These are phyloP conservation scores for Sophora flavescens DNA, from an alignment of 306 rosid species.

Conservation along the genomic window DNA sequence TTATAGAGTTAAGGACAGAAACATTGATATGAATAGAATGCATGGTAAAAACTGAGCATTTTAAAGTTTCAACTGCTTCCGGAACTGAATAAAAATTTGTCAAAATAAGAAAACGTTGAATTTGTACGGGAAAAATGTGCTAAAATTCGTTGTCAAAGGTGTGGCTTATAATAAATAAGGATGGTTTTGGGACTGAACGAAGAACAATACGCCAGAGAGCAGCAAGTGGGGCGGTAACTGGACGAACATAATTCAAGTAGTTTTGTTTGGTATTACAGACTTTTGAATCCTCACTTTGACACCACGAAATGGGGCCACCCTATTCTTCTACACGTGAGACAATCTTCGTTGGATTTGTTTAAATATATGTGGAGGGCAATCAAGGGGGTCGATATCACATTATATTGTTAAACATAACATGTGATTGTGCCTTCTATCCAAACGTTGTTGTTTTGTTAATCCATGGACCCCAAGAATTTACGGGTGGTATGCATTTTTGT, in stretches of 20 bases:
- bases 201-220: not conserved
- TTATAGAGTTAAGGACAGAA: not conserved
- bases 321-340: conserved; percentile 40
- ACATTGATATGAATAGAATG: not conserved
- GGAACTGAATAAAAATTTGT: not conserved
- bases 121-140: not conserved
- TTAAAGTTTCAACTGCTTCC: not conserved
- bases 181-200: conserved; percentile 55
- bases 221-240: conserved; percentile 26
- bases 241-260: conserved; percentile 1
- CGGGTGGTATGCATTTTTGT: not conserved
- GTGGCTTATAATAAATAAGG: not conserved
- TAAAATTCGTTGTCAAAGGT: not conserved
- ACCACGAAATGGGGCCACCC: not conserved
- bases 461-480: not conserved
- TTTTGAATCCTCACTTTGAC: not conserved
- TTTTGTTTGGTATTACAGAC: conserved; percentile 30
- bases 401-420: not conserved
- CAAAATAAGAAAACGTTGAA: not conserved
- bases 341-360: not conserved
- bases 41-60: conserved; percentile 32
- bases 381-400: not conserved
- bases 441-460: not conserved
- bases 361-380: conserved; percentile 1
- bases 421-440: not conserved